A percentile compares a stretch with the other conserved stretches of the same genome.
Conservation (phyloP, 2,329 filamentous ascomycete species). For the Ophiostoma triangulosporum region DNA sequence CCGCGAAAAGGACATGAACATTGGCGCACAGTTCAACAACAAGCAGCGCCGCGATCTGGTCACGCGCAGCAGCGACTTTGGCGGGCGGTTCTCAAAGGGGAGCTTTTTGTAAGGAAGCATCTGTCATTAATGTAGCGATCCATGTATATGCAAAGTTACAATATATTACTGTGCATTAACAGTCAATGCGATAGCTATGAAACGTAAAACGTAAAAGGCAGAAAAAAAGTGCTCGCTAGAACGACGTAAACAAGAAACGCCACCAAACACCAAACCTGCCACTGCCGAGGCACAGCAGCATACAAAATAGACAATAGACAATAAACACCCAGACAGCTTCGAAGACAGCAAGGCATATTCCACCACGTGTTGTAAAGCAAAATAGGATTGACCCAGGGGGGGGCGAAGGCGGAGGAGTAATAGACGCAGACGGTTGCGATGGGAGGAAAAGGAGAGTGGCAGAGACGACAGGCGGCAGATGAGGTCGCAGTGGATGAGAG, state of each 20-base stretch:
- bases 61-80: conserved; percentile 67
- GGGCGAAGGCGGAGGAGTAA: background rate
- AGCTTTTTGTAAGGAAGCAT: conserved; percentile 44
- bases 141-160: background rate
- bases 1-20: conserved; percentile 82
- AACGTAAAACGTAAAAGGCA: background rate
- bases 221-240: background rate
- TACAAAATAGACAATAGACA: background rate
- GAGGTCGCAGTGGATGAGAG: no score
- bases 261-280: background rate
- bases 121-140: no score
- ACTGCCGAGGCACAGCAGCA: background rate
- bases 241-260: background rate
- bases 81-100: conserved; percentile 69
- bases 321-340: background rate
- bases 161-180: background rate
- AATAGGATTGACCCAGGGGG: background rate
- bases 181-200: background rate
- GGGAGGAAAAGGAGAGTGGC: no score
- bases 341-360: background rate
- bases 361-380: background rate
- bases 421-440: background rate
- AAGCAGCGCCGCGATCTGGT: conserved; percentile 67
- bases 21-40: conserved; percentile 56
- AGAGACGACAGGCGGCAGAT: no score